A percentile compares a stretch with the other conserved stretches of the same genome.
Evolutionary conservation across 768 basidiomycete genomes (phyloP).

Genomic region (Phylloporus scabripes): DNA sequence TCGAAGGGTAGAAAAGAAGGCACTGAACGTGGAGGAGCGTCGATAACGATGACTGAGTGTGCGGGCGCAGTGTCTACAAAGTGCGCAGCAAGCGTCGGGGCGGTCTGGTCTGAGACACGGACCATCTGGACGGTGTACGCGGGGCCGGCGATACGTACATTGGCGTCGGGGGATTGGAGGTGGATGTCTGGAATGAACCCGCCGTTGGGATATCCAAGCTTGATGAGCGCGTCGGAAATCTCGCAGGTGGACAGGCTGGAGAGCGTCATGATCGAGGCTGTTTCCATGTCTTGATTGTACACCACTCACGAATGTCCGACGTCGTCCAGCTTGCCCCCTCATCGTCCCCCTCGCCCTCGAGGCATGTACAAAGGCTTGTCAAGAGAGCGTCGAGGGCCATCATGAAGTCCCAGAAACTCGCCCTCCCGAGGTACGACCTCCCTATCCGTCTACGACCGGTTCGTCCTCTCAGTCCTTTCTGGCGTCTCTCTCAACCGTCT

Average conservation of each 20-base stretch:
- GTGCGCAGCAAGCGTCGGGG: slow-evolving; percentile 64
- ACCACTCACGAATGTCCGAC: slow-evolving; percentile 8
- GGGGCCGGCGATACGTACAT: slow-evolving; percentile 58
- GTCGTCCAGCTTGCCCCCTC: slow-evolving; percentile 8
- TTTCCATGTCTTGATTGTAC: slow-evolving; percentile 3
- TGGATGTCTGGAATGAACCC: slow-evolving; percentile 79
- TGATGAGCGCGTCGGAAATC: slow-evolving; percentile 84
- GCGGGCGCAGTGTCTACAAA: slow-evolving; percentile 75
- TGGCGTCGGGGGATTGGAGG: slow-evolving; percentile 36
- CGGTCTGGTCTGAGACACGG: slow-evolving; percentile 44
- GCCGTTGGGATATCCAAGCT: slow-evolving; percentile 64
- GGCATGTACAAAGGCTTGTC: slow-evolving; percentile 31
- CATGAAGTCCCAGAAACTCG: slow-evolving; percentile 67
- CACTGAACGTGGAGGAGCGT: slow-evolving; percentile 61
- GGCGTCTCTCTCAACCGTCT: slow-evolving; percentile 7
- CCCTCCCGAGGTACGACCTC: slow-evolving; percentile 60
- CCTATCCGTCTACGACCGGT: slow-evolving; percentile 73
- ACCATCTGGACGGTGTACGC: slow-evolving; percentile 91
- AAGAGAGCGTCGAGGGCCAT: slow-evolving; percentile 48
- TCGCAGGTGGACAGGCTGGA: slow-evolving; percentile 66
- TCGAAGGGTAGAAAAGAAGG: slow-evolving; percentile 8
- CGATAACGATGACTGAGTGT: slow-evolving; percentile 66
- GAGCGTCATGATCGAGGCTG: slow-evolving; percentile 14
- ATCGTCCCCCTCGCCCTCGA: slow-evolving; percentile 5
- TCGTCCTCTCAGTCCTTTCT: slow-evolving; percentile 11